Conservation (phyloP, 2,329 filamentous ascomycete species). For the Tolypocladium inflatum region DNA sequence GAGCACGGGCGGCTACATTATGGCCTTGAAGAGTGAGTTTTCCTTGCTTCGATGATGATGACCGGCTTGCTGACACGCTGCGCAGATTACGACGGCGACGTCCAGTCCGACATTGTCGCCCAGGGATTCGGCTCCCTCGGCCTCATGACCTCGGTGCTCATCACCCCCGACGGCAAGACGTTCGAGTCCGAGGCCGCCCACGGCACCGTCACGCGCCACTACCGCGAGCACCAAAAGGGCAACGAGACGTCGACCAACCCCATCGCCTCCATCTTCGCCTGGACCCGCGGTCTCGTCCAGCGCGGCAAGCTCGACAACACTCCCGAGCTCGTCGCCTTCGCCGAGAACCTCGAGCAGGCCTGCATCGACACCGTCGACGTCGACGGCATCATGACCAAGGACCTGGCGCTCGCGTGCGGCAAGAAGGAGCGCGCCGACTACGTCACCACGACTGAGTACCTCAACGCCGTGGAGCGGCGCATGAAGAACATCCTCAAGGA, state of each 20-base stretch:
- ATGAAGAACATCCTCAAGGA: slow-evolving; percentile 72
- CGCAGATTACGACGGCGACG: slow-evolving; percentile 94
- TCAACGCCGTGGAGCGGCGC: slow-evolving; percentile 83
- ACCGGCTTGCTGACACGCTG: background rate
- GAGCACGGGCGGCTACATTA: slow-evolving; percentile 90
- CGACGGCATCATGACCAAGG: slow-evolving; percentile 98
- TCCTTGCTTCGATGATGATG: background rate
- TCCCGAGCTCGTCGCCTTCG: slow-evolving; percentile 86
- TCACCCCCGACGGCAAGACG: slow-evolving; percentile 92
- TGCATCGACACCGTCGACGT: slow-evolving; percentile 90
- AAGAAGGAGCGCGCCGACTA: slow-evolving; percentile 77
- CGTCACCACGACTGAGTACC: slow-evolving; percentile 86
- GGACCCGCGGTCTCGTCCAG: slow-evolving; percentile 90
- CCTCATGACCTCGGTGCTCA: slow-evolving; percentile 95
- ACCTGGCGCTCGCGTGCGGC: slow-evolving; percentile 88
- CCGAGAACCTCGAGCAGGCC: slow-evolving; percentile 83
- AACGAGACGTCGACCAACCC: slow-evolving; percentile 96
- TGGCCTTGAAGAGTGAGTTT: slow-evolving; percentile 89
- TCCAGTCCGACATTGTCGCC: slow-evolving; percentile 96
- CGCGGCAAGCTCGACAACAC: slow-evolving; percentile 87
- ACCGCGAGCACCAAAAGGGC: slow-evolving; percentile 98
- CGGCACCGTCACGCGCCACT: slow-evolving; percentile 96
- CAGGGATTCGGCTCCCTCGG: slow-evolving; percentile 97
- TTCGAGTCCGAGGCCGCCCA: slow-evolving; percentile 97
- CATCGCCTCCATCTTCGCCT: slow-evolving; percentile 97